These are phyloP conservation scores for Acacia confusa DNA, from an alignment of 306 rosid genomes.

Conservation along the genomic window DNA sequence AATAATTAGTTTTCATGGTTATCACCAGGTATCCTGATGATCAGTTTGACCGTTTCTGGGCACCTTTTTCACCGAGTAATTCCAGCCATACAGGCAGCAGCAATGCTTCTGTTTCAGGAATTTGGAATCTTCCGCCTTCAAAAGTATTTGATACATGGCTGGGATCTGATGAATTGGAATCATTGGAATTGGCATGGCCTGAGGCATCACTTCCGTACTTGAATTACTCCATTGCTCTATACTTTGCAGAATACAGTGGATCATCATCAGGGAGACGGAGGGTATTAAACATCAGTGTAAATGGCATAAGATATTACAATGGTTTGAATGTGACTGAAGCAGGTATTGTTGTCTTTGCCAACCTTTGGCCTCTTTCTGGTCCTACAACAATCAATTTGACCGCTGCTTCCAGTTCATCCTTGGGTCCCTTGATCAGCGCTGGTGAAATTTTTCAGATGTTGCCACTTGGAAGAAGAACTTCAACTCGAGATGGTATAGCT, in stretches of 20 bases:
- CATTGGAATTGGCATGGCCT: slow-evolving; percentile 73
- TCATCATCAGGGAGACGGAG: slow-evolving; percentile 42
- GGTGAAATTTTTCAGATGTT: slow-evolving; percentile 73
- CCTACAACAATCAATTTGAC: slow-evolving; percentile 60
- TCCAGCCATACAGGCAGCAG: slow-evolving; percentile 42
- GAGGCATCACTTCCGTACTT: slow-evolving; percentile 47
- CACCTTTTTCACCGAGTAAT: slow-evolving; percentile 42
- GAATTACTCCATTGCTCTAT: slow-evolving; percentile 68
- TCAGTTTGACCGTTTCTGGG: slow-evolving; percentile 83
- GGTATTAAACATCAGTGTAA: slow-evolving; percentile 56
- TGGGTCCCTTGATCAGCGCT: slow-evolving; percentile 78
- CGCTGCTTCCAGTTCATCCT: slow-evolving; percentile 53
- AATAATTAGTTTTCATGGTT: neutral
- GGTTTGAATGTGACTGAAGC: slow-evolving; percentile 53
- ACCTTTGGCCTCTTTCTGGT: slow-evolving; percentile 84
- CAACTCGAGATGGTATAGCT: slow-evolving; percentile 74
- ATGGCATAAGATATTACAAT: slow-evolving; percentile 57
- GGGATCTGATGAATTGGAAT: slow-evolving; percentile 43
- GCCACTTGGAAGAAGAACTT: slow-evolving; percentile 69
- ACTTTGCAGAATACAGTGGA: slow-evolving; percentile 61
- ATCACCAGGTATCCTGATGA: slow-evolving; percentile 83
- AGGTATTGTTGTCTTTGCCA: slow-evolving; percentile 77
- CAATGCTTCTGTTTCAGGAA: slow-evolving; percentile 62
- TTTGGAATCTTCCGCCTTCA: slow-evolving; percentile 87
- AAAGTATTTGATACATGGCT: slow-evolving; percentile 63